Conservation (phyloP, 495 filamentous ascomycete genomes). For the Staphylotrichum longicolle region DNA sequence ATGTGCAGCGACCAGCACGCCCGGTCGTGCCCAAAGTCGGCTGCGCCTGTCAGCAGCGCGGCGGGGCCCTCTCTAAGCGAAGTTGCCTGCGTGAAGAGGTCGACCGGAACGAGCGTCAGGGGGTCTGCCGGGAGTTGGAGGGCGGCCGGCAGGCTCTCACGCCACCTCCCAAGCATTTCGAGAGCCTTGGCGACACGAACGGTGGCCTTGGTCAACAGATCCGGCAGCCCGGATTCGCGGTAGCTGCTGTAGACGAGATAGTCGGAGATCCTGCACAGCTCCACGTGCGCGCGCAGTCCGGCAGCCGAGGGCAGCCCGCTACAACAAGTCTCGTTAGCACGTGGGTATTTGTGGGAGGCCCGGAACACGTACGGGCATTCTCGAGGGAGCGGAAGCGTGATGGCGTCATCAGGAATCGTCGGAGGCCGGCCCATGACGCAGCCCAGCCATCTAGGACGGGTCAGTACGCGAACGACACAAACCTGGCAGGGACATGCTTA, state of each 20-base stretch:
- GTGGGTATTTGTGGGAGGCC: background rate
- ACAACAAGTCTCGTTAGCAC: slow-evolving; percentile 6
- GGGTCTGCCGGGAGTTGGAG: slow-evolving; percentile 14
- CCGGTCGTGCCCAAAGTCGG: slow-evolving; percentile 29
- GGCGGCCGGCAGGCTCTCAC: slow-evolving; percentile 16
- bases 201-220: slow-evolving; percentile 10
- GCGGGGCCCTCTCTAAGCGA: slow-evolving; percentile 4
- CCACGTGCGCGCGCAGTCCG: slow-evolving; percentile 40
- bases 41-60: slow-evolving; percentile 19
- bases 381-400: slow-evolving; percentile 35
- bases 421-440: slow-evolving; percentile 45
- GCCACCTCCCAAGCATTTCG: slow-evolving; percentile 31
- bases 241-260: slow-evolving; percentile 41
- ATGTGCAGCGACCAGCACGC: slow-evolving; percentile 40
- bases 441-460: slow-evolving; percentile 37
- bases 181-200: slow-evolving; percentile 27
- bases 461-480: background rate
- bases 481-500: slow-evolving; percentile 17
- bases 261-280: slow-evolving; percentile 39
- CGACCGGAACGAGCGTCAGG: slow-evolving; percentile 12
- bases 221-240: slow-evolving; percentile 21
- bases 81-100: slow-evolving; percentile 11
- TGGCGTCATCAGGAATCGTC: slow-evolving; percentile 36
- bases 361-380: slow-evolving; percentile 31
- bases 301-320: slow-evolving; percentile 35